Percentiles rank a stretch among this genome's conserved stretches.
phyloP scores from a whole-genome alignment of 2,329 filamentous ascomycete species.

The Pseudogymnoascus sp. region DNA sequence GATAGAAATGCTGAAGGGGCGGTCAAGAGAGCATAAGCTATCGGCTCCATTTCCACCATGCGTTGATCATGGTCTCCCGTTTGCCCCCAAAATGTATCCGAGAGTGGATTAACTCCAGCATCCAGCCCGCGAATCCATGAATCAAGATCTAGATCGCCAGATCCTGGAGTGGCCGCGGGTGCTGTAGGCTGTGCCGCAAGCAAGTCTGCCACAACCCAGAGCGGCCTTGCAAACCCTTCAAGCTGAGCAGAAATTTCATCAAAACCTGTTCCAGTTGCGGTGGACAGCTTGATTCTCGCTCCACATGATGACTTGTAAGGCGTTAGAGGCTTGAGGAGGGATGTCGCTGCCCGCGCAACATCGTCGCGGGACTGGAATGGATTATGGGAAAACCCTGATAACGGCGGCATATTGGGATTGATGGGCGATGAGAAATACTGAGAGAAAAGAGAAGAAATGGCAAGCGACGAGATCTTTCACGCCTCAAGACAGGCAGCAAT shows the following conservation, averaged over 20 bases:
- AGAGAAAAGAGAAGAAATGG: not conserved
- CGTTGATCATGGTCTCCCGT: conserved; percentile 41
- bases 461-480: not conserved
- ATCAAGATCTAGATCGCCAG: conserved; percentile 8
- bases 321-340: conserved; percentile 24
- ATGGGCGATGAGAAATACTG: not conserved
- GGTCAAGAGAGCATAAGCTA: conserved; percentile 41
- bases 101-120: conserved; percentile 27
- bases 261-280: conserved; percentile 36
- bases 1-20: conserved; percentile 33
- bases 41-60: conserved; percentile 48
- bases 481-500: not conserved
- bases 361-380: conserved; percentile 31
- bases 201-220: conserved; percentile 23
- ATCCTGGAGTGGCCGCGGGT: not conserved
- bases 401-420: conserved; percentile 29
- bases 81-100: conserved; percentile 40
- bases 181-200: conserved; percentile 8
- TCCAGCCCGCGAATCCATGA: conserved; percentile 16
- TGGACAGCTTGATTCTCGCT: conserved; percentile 33
- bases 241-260: conserved; percentile 39
- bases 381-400: conserved; percentile 38
- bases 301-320: conserved; percentile 30
- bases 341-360: conserved; percentile 29
- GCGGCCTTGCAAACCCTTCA: conserved; percentile 36